Percentiles rank a stretch among this genome's conserved stretches.
Evolutionary conservation across 805 yeast species (phyloP).

Genomic region (Martiniozyma abietophila): DNA sequence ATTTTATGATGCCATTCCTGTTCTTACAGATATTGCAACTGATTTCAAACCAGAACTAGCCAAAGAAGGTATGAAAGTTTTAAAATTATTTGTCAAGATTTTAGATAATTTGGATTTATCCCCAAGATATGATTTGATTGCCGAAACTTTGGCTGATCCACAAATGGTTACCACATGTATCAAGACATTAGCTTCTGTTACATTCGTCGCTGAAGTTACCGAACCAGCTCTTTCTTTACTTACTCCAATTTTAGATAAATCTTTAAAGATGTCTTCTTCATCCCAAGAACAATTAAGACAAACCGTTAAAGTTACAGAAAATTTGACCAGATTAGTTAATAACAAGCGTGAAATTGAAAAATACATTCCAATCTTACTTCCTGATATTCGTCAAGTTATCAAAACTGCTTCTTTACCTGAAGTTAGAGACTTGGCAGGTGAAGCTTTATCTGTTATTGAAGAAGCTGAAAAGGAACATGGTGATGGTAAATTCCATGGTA

Average conservation of each 20-base stretch:
- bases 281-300: slow-evolving; percentile 96
- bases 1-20: slow-evolving; percentile 73
- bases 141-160: slow-evolving; percentile 86
- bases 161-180: slow-evolving; percentile 81
- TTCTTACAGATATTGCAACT: slow-evolving; percentile 80
- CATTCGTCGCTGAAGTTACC: slow-evolving; percentile 97
- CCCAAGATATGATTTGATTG: slow-evolving; percentile 76
- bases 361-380: slow-evolving; percentile 77
- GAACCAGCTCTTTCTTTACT: slow-evolving; percentile 87
- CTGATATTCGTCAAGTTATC: slow-evolving; percentile 86
- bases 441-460: slow-evolving; percentile 72
- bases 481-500: slow-evolving; percentile 70
- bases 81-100: slow-evolving; percentile 64
- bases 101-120: slow-evolving; percentile 88
- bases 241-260: slow-evolving; percentile 87
- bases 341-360: slow-evolving; percentile 85
- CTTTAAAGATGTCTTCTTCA: slow-evolving; percentile 76
- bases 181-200: slow-evolving; percentile 81
- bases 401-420: slow-evolving; percentile 92
- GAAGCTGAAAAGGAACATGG: slow-evolving; percentile 66
- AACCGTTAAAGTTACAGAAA: slow-evolving; percentile 92
- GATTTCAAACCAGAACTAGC: slow-evolving; percentile 97
- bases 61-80: slow-evolving; percentile 65
- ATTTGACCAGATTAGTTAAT: slow-evolving; percentile 89
- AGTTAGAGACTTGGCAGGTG: slow-evolving; percentile 85